Percentiles rank a stretch among this genome's conserved stretches.
Conservation (phyloP, 2,329 filamentous ascomycete species). For the Fusarium cicatricum region DNA sequence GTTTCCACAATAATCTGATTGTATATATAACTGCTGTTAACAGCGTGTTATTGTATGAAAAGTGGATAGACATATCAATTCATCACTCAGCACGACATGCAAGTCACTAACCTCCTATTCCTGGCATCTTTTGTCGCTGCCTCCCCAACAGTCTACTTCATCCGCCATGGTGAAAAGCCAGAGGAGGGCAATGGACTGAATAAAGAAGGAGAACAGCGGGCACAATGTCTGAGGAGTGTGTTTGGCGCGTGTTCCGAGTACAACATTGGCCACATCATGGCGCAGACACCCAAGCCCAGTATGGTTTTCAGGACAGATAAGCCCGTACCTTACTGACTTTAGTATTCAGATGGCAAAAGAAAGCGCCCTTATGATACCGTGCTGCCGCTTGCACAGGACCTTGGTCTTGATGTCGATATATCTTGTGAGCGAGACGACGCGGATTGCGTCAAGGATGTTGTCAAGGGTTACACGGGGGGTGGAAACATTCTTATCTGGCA, state of each 20-base stretch:
- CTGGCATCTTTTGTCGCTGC: slow-evolving; percentile 32
- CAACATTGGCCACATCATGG: slow-evolving; percentile 67
- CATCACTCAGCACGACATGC: slow-evolving; percentile 25
- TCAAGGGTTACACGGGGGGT: slow-evolving; percentile 55
- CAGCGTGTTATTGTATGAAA: no score
- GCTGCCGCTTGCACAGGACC: slow-evolving; percentile 61
- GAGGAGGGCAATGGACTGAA: slow-evolving; percentile 59
- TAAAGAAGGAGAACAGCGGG: slow-evolving; percentile 60
- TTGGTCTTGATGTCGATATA: slow-evolving; percentile 63
- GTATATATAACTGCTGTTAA: no score
- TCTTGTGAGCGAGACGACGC: slow-evolving; percentile 65
- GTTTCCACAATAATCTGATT: no score
- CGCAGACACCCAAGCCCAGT: slow-evolving; percentile 60
- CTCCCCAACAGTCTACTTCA: slow-evolving; percentile 65
- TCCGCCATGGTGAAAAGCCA: slow-evolving; percentile 72
- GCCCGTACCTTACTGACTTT: background rate
- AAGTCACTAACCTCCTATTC: slow-evolving; percentile 24
- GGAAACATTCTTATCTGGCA: slow-evolving; percentile 68
- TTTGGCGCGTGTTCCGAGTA: slow-evolving; percentile 62
- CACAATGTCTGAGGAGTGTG: slow-evolving; percentile 65
- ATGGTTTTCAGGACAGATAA: background rate
- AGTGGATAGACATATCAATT: background rate
- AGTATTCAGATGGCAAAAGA: slow-evolving; percentile 57
- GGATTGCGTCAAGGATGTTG: slow-evolving; percentile 60
- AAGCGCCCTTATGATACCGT: slow-evolving; percentile 66